Base-by-base conservation (phyloP, 2,329 filamentous ascomycete genomes). In the Alternaria angustiovoidea region DNA sequence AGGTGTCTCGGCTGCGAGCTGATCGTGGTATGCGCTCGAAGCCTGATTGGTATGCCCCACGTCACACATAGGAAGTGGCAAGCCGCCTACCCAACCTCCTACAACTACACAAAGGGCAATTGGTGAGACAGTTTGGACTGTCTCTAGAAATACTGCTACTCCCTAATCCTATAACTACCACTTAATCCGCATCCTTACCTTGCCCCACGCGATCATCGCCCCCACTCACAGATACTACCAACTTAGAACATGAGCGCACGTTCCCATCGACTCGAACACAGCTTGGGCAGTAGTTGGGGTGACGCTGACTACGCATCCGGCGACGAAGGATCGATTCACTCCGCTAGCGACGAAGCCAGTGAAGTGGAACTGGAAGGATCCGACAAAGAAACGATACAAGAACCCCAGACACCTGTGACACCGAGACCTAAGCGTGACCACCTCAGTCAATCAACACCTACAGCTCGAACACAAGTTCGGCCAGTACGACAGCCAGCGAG, bases 241-340 rank as follows among this genome's bases (percentile, higher is more conserved):
- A 32, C 41, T 36, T 39, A 14, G 28, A 55, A 41, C 39, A 75
- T 72, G 67, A 69, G 47, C 52, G 59, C 60, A 43, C 57, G 57
- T 28, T 56, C 71, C 22, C 68, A 59, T 3, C 66, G 61, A 53
- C 63, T 71, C 8, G 59, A 61, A 28, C 68, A 59, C 30, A 77
- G 72, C 48, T 67, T 78, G 7, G 73, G 72, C 16, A 74, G 75
- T 24, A 78, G 75, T 41, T 78, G 76, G 76, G 74, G 68, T 51
- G 70, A 73, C 24, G 70, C 70, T 24, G 67, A 74, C 18, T 74
- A 73, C 51, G 65, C 66, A 24, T 71, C 71, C 4, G 72, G 76
- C 20, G 66, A 62, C 18, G 69, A 62, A 18, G 66, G 63, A 3
- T 76, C 74, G 8, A 61, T 73, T 16, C 58, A 72, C 30, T 68